A percentile compares a stretch with the other conserved stretches of the same genome.
Conservation (phyloP, 768 basidiomycete genomes). For the Strobilomyces dryophilus region DNA sequence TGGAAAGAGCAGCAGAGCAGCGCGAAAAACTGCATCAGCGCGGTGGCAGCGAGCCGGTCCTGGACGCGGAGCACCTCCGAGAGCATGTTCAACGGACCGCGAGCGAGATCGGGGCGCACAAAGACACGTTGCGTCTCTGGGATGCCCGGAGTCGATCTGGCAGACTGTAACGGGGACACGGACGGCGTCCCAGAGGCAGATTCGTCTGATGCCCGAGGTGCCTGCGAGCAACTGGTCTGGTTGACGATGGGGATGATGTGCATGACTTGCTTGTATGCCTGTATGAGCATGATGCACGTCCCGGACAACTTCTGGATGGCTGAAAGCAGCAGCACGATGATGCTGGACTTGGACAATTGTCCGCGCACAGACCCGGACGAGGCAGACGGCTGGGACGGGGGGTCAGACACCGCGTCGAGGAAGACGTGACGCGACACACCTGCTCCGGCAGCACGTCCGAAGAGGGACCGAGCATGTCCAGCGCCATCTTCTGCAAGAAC, state of each 20-base stretch:
- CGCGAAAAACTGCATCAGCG: slow-evolving; percentile 42
- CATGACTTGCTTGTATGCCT: slow-evolving; percentile 61
- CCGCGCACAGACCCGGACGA: slow-evolving; percentile 25
- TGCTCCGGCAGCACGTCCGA: slow-evolving; percentile 22
- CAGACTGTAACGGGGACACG: slow-evolving; percentile 26
- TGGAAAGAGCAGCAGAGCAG: slow-evolving; percentile 46
- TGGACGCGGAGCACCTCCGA: slow-evolving; percentile 47
- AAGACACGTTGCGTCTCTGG: slow-evolving; percentile 2
- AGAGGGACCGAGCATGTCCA: slow-evolving; percentile 59
- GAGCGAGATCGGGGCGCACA: slow-evolving; percentile 34
- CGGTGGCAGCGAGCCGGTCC: slow-evolving; percentile 45
- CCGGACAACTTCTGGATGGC: slow-evolving; percentile 70
- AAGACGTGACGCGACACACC: slow-evolving; percentile 9
- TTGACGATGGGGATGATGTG: slow-evolving; percentile 66
- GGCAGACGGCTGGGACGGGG: slow-evolving; percentile 13
- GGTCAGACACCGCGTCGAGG: neutral
- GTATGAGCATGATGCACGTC: slow-evolving; percentile 60
- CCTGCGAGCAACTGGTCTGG: slow-evolving; percentile 23
- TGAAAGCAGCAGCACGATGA: slow-evolving; percentile 70
- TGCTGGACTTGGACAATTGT: slow-evolving; percentile 43
- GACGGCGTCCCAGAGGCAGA: slow-evolving; percentile 6
- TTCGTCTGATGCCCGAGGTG: neutral
- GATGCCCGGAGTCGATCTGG: slow-evolving; percentile 10
- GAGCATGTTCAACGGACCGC: slow-evolving; percentile 42
- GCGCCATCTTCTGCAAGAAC: slow-evolving; percentile 74